Evolutionary conservation across 352 stramenopile species (phyloP).

Genomic region (Albugo laibachii): DNA sequence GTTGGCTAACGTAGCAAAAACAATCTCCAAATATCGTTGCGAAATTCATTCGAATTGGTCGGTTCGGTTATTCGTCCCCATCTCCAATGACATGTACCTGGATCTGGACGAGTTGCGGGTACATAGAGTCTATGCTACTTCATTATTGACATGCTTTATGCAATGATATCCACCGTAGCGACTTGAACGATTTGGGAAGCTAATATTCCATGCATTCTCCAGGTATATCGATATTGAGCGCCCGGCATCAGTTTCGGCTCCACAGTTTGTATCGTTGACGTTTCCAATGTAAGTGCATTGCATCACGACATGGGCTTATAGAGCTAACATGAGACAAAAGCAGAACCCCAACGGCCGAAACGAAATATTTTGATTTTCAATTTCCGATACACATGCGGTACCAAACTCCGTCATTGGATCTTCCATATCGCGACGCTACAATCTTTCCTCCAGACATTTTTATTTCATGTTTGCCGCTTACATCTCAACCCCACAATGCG

Average conservation of each 20-base stretch:
- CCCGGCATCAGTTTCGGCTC: constrained; percentile 23
- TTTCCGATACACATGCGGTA: constrained; percentile 47
- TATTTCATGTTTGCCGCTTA: constrained; percentile 12
- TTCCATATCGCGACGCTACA: constrained; percentile 16
- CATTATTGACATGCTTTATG: constrained; percentile 6
- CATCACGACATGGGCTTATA: background rate
- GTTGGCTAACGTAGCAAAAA: too few relatives aligned
- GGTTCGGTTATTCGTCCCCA: background rate
- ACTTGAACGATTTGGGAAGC: constrained; percentile 28
- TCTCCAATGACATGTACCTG: constrained; percentile 13
- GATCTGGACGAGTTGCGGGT: constrained; percentile 22
- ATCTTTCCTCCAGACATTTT: constrained; percentile 28
- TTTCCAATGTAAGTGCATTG: constrained; percentile 17
- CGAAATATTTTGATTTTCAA: constrained; percentile 7
- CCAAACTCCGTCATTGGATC: constrained; percentile 21
- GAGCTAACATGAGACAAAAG: background rate
- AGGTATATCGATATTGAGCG: constrained; percentile 53
- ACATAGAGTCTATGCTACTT: background rate
- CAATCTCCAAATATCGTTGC: too few relatives aligned
- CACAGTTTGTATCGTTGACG: constrained; percentile 25
- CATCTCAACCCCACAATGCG: background rate
- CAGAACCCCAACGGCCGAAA: constrained; percentile 5
- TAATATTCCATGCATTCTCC: constrained; percentile 19
- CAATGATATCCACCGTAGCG: constrained; percentile 14
- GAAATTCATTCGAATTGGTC: too few relatives aligned